These are phyloP conservation scores for Sanghuangporus baumii DNA, from an alignment of 1,284 basidiomycete genomes.

Conservation along the genomic window DNA sequence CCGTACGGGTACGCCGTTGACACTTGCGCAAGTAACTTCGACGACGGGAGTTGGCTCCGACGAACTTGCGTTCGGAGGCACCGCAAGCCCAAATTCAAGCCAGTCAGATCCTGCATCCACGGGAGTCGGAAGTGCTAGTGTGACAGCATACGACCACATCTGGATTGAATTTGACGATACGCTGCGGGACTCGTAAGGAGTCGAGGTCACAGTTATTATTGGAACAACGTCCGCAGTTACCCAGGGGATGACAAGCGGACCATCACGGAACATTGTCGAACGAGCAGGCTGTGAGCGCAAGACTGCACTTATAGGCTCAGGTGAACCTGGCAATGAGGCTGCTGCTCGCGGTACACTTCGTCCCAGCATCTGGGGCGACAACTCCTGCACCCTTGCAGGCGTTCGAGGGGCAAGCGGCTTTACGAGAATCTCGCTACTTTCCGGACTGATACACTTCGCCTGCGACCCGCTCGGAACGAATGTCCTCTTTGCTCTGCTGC, in stretches of 20 bases:
- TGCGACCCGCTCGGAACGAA: conserved; percentile 16
- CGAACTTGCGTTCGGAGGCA: conserved; percentile 23
- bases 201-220: conserved; percentile 28
- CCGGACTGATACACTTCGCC: conserved; percentile 8
- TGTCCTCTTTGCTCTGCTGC: conserved; percentile 4
- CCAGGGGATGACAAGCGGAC: conserved; percentile 56
- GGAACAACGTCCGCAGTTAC: conserved; percentile 51
- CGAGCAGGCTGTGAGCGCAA: conserved; percentile 28
- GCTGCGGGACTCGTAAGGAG: not conserved
- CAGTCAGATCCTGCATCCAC: conserved; percentile 52
- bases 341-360: not conserved
- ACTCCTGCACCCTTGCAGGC: not conserved
- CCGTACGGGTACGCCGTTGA: conserved; percentile 59
- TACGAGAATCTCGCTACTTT: conserved; percentile 13
- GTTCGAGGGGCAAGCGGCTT: conserved; percentile 1
- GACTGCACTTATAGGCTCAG: conserved; percentile 7
- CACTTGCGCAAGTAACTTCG: conserved; percentile 50
- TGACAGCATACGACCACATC: conserved; percentile 52
- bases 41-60: conserved; percentile 32
- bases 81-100: conserved; percentile 73
- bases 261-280: conserved; percentile 35
- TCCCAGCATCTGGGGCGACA: not conserved
- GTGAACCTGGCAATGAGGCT: conserved; percentile 19
- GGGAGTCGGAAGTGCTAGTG: conserved; percentile 49
- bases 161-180: conserved; percentile 21